Evolutionary conservation across 768 basidiomycete genomes (phyloP), one percentile per base, ranked within the genome.

Genomic region (Gloeopeniophorella convolvens): DNA sequence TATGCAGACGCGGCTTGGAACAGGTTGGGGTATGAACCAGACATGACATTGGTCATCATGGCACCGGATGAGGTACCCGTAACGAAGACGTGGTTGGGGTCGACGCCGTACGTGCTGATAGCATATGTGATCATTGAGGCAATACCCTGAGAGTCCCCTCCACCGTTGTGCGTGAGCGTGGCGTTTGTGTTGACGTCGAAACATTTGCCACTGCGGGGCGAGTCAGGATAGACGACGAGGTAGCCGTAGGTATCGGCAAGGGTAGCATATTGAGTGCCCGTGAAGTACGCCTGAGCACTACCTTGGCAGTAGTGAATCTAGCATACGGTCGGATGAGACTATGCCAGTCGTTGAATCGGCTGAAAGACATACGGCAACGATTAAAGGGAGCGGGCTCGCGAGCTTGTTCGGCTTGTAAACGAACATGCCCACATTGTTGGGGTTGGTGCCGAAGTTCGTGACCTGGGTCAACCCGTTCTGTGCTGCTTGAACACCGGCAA

Each of bases 11-110:
- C 76, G 12, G 75, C 79, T 33, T 55, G 50, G 66, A 78, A 76
- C 37, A 81, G 60, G 48, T 80, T 74, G 11, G 42, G 42, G 15
- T 43, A 40, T 24, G 74, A 72, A 28, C 75, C 78, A 40, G 66
- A 64, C 34, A 79, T 65, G 21, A 79, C 77, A 57, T 73, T 76
- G 48, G 78, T 79, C 78, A 79, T 80, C 79, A 80, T 81, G 48
- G 70, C 70, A 35, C 78, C 79, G 3, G 77, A 78, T 4, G 72
- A 73, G 3, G 70, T 70, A 13, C 78, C 78, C 28, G 74, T 75
- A 23, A 70, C 72, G 61, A 72, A 79, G 50, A 79, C 77, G 32
- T 69, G 68, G 30, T 34, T 58, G 2, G 73, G 32, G 54, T 78
- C 72, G 31, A 76, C 76, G 28, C 68, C 68, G 51, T 67, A 77